Evolutionary conservation across 345 rosid genomes (phyloP).

Genomic region (Populus davidiana): DNA sequence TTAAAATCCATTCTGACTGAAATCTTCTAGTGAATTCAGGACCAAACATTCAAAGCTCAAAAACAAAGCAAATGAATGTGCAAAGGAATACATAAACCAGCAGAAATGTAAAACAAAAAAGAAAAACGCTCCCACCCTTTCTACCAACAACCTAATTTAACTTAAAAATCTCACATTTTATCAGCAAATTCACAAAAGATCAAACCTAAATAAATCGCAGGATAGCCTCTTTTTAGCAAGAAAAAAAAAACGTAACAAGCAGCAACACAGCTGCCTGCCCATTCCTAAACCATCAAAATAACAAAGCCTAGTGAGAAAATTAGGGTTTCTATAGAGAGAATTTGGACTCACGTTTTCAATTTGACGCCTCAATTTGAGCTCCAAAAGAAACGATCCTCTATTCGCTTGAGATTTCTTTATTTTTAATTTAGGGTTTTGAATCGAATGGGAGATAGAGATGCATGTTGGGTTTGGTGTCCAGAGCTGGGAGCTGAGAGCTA

Average conservation of each 20-base stretch:
- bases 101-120: background rate
- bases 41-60: constrained; percentile 6
- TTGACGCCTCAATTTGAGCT: constrained; percentile 29
- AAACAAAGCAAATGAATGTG: background rate
- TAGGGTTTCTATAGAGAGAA: constrained; percentile 42
- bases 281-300: background rate
- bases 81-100: background rate
- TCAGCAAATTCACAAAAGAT: constrained; percentile 23
- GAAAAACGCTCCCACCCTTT: background rate
- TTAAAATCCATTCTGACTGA: constrained; percentile 44
- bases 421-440: background rate
- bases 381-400: constrained; percentile 17
- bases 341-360: constrained; percentile 35
- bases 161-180: background rate
- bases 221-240: background rate
- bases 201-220: constrained; percentile 6
- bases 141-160: background rate
- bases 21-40: constrained; percentile 45
- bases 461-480: background rate
- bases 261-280: constrained; percentile 19
- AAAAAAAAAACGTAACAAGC: constrained; percentile 8
- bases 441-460: background rate
- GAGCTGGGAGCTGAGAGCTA: background rate
- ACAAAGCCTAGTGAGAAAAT: constrained; percentile 4
- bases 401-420: background rate